Conservation (phyloP, 2,329 filamentous ascomycete genomes). For the Pseudocercospora eumusae region DNA sequence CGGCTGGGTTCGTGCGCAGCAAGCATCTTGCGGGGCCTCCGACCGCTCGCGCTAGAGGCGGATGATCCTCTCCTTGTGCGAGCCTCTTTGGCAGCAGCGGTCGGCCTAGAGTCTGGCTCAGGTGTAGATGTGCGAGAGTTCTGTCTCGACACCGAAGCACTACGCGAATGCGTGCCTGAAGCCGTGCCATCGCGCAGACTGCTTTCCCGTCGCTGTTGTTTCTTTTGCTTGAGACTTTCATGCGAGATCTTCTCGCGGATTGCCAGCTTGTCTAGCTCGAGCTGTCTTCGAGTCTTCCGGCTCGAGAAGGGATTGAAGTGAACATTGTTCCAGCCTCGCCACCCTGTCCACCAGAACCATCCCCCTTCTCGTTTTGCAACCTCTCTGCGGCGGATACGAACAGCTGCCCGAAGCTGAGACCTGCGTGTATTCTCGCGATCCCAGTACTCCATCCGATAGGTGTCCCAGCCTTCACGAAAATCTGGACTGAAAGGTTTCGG, state of each 20-base stretch:
- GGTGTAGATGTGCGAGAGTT: constrained; percentile 34
- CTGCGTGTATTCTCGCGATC: constrained; percentile 92
- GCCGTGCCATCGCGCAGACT: constrained; percentile 31
- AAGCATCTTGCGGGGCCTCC: constrained; percentile 28
- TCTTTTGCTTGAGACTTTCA: constrained; percentile 17
- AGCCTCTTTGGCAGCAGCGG: constrained; percentile 21
- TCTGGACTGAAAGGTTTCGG: constrained; percentile 94
- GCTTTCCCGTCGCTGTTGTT: constrained; percentile 27
- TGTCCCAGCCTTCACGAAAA: constrained; percentile 95
- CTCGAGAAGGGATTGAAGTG: constrained; percentile 30
- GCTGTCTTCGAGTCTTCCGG: constrained; percentile 34
- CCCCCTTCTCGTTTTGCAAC: constrained; percentile 69
- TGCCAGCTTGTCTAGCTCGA: constrained; percentile 36
- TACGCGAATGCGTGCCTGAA: constrained; percentile 28
- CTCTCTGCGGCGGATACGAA: constrained; percentile 68
- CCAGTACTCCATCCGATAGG: constrained; percentile 94
- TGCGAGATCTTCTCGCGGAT: constrained; percentile 32
- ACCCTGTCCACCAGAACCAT: constrained; percentile 86
- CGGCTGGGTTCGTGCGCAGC: constrained; percentile 29
- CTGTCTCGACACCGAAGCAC: constrained; percentile 24
- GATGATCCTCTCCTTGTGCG: constrained; percentile 32
- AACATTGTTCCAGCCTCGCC: constrained; percentile 55
- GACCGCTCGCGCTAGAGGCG: constrained; percentile 19
- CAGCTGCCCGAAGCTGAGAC: constrained; percentile 67
- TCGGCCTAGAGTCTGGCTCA: constrained; percentile 22